Evolutionary conservation across 768 basidiomycete genomes (phyloP).

Genomic region (Nidula microcarpa): DNA sequence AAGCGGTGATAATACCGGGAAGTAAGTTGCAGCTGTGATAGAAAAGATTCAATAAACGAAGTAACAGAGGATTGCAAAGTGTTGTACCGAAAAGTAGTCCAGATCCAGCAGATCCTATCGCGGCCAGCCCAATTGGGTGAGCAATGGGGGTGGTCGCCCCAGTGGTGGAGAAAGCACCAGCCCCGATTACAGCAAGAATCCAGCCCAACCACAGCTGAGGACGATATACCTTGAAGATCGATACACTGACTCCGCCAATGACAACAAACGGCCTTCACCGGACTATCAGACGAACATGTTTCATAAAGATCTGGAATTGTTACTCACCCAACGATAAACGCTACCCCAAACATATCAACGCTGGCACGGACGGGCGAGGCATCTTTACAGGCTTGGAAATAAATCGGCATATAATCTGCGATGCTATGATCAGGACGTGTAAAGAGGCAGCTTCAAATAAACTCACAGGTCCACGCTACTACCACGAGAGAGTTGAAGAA

Average conservation of each 20-base stretch:
- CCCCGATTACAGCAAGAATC: background rate
- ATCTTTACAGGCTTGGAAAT: constrained; percentile 1
- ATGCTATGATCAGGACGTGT: background rate
- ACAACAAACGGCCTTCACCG: background rate
- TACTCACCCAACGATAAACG: background rate
- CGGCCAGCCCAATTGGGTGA: background rate
- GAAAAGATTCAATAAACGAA: no score
- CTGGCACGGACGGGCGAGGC: background rate
- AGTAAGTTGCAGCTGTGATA: background rate
- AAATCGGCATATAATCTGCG: background rate
- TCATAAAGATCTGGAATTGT: no score
- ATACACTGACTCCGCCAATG: background rate
- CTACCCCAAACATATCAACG: background rate
- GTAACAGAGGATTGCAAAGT: no score
- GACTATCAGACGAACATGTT: no score
- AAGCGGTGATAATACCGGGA: constrained; percentile 28
- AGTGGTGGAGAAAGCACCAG: background rate
- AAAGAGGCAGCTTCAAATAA: background rate
- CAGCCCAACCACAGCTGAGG: background rate
- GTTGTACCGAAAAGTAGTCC: background rate
- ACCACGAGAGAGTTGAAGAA: background rate
- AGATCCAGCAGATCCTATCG: background rate
- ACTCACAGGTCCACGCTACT: background rate
- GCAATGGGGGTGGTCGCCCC: background rate
- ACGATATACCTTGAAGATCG: background rate